Evolutionary conservation across 2,329 filamentous ascomycete genomes (phyloP).

Genomic region (Neopestalotiopsis sp.): DNA sequence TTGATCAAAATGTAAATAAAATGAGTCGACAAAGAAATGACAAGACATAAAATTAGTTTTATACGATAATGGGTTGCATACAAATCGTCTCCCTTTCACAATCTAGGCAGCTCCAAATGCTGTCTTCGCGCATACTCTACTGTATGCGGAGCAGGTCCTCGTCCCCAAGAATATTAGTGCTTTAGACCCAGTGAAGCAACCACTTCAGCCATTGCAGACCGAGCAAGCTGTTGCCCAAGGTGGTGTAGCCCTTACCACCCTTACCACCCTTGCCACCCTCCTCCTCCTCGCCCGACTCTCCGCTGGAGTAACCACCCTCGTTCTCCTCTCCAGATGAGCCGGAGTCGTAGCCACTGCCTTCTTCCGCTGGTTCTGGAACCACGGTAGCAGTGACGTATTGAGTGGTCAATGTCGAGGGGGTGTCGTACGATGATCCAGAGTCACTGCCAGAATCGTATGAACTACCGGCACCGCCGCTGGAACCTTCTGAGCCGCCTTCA

Average conservation of each 20-base stretch:
- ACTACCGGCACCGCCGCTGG: background rate
- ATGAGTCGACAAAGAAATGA: background rate
- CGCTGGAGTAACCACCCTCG: background rate
- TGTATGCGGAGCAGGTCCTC: background rate
- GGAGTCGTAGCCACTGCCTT: background rate
- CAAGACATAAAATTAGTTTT: constrained; percentile 1
- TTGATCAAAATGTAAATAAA: background rate
- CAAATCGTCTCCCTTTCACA: constrained; percentile 4
- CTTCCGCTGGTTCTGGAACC: background rate
- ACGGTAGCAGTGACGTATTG: constrained; percentile 3
- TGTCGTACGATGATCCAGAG: background rate
- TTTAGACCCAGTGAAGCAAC: constrained; percentile 6
- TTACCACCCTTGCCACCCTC: background rate
- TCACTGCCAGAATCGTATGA: background rate
- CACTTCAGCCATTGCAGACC: constrained; percentile 9
- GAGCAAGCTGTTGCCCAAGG: background rate
- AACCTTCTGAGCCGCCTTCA: background rate
- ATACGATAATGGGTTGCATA: background rate
- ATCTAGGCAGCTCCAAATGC: background rate
- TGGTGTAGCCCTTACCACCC: background rate
- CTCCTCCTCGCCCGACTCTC: background rate
- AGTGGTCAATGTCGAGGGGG: constrained; percentile 2
- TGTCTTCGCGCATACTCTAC: constrained; percentile 5
- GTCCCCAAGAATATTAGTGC: background rate
- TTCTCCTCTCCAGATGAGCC: background rate